Base-by-base conservation (phyloP, 2,329 filamentous ascomycete genomes). In the Talaromyces funiculosus region DNA sequence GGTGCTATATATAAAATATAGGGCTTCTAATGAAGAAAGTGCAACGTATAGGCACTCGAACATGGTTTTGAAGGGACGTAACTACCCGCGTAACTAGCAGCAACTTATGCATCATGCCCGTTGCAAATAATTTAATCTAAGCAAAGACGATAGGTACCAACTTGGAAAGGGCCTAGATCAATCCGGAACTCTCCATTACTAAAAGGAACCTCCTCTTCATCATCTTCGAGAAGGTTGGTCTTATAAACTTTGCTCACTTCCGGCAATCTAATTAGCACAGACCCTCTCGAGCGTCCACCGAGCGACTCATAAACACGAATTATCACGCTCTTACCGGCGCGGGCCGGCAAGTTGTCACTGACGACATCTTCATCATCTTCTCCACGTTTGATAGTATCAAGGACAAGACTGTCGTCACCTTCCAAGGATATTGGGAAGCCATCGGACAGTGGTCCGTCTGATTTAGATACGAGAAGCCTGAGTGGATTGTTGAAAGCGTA, bases 311-410 rank as follows among this genome's bases (percentile, higher is more conserved):
- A 99, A 20, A 97, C 81, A 1, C 94, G 83, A 61, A 97, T 66
- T 62, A 99, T 87, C 53, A 97, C 82, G 71, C 90, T 94, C 73
- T 84, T 84, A 0, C 90, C 92, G 67, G 85, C 83, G 61, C 89
- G 85, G 65, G 79, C 79, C 2, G 84, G 82, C 35, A 93, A 76
- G 37, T 83, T 83, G 24, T 84, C 83, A 3, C 81, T 67, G 3
- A 74, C 76, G 12, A 81, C 83, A 66, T 91, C 90, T 68, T 88
- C 86, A 66, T 93, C 90, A 68, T 93, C 90, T 71, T 93, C 90
- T n/a, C 90, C 93, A 61, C 94, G 88, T 82, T 99, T 99, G 74
- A 97, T 83, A 0, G 87, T 88, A 72, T 99, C 94, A 0, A 99
- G 80, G 3, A 99, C 80, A 20, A 99, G 78, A 3, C 89, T 87